Base-by-base conservation (phyloP, 2,329 filamentous ascomycete genomes). In the Colletotrichum simmondsii region DNA sequence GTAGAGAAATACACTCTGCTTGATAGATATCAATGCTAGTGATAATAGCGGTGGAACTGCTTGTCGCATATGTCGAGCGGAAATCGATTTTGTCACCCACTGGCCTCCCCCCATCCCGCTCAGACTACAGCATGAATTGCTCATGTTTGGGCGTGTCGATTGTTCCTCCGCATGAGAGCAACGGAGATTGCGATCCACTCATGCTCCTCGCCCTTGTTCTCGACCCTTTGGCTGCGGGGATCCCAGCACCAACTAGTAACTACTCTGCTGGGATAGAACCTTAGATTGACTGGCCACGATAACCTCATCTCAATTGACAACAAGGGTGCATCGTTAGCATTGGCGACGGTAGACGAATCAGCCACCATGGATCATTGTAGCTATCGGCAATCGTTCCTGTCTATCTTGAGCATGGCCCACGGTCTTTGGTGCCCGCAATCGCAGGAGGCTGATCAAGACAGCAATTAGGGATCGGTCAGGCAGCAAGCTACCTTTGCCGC, bases 111-210 rank as follows among this genome's bases (percentile, higher is more conserved):
- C 30, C 14, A 46, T 46, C 37, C 37, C 37, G 37, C 37, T 46
- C 37, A 46, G 37, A 19, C 37, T 46, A 19, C 37, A 46, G 59
- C 58, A 68, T 72, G 53, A 59, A 35, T 42, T 57, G 35, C 22
- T 22, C 52, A 28, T 30, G 56, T 28, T 53, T 35, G 49, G 63
- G 12, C 56, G 28, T 30, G 28, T 26, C 49, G 57, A 11, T 62
- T 28, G 32, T 28, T 32, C 53, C 22, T 57, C 68, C 32, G 70
- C 70, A 69, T 69, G 53, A 72, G 56, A 19, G 64, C 19, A 22
- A 42, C 59, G 65, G 42, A 70, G 30, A 65, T 70, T 65, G 26
- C 52, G 28, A 42, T 42, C 53, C 52, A 28, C 14, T 22, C 32
- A 12, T 35, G 30, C 54, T 49, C 3, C 14, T 30, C 14, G 28